Conservation (phyloP, 495 filamentous ascomycete species). For the Neurospora sp. region DNA sequence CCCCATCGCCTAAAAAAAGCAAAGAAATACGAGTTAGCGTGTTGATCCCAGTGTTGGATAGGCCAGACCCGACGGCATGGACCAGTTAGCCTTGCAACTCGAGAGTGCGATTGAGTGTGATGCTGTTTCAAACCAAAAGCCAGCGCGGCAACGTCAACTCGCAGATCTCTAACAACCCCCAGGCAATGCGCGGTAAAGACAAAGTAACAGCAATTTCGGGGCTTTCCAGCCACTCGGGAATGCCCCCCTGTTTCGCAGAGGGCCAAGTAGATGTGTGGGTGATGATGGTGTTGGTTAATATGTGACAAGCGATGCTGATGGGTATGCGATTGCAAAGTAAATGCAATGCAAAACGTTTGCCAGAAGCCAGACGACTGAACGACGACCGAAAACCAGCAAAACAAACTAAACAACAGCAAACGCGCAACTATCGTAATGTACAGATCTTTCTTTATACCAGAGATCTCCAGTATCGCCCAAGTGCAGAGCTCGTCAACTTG, state of each 20-base stretch:
- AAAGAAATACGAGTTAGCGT: constrained; percentile 16
- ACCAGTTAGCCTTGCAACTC: background rate
- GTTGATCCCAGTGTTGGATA: background rate
- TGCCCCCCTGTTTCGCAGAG: constrained; percentile 11
- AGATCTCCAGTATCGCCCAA: constrained; percentile 24
- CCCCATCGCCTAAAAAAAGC: constrained; percentile 37
- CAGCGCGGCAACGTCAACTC: constrained; percentile 19
- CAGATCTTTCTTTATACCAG: constrained; percentile 32
- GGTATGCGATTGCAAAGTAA: constrained; percentile 14
- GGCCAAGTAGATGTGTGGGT: constrained; percentile 6
- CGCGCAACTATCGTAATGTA: constrained; percentile 30
- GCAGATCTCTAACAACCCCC: constrained; percentile 14
- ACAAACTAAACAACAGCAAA: constrained; percentile 29
- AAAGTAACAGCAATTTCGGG: background rate
- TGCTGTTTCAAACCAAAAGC: constrained; percentile 16
- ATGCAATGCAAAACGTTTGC: constrained; percentile 21
- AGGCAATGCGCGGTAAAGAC: constrained; percentile 3
- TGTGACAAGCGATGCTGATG: constrained; percentile 29
- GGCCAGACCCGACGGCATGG: background rate
- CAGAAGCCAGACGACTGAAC: constrained; percentile 28
- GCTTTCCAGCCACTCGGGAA: background rate
- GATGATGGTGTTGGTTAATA: constrained; percentile 26
- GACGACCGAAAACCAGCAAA: constrained; percentile 30
- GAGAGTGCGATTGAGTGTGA: constrained; percentile 20
- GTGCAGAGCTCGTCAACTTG: constrained; percentile 19